Base-by-base conservation (phyloP, 257 asterid species). In the Petunia secreta region DNA sequence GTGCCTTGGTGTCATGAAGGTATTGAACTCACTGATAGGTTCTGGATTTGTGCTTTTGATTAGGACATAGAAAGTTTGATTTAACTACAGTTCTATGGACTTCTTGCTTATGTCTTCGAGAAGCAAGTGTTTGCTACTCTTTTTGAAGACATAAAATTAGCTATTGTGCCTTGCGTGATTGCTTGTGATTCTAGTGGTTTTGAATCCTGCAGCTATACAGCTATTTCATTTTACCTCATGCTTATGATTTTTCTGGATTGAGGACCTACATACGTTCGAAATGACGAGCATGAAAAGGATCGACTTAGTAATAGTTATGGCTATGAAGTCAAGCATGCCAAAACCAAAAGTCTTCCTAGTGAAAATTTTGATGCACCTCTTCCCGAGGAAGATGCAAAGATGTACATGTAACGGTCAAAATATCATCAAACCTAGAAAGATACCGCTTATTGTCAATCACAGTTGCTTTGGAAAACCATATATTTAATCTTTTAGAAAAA, bases 351-450 rank as follows among this genome's bases (percentile, higher is more conserved):
- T 14, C 8, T 57, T 57, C 15, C 63, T 5, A 57, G 36, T 57
- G 63, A 57, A 57, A 57, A 14, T 57, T 15, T 15, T 57, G 63
- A 57, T 15, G 63, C 63, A 57, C 7, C 15, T 8, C 8, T 14
- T 57, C 63, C 63, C 63, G 15, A 57, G 63, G 63, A 15, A 57
- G 63, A 57, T 57, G 63, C 63, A 57, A 57, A 57, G 5, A 57
- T 57, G 63, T 15, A 57, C 63, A 5, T 53, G 58, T 53, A 15
- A 57, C 15, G 63, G 63, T 8, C 14, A 57, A 57, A 57, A 57
- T 57, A 57, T 57, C 63, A 57, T 14, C 63, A 15, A 57, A 15
- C 63, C 63, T 57, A 15, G 36, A 13, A 57, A n/a, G n/a, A 15
- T 57, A 57, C 36, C 63, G 15, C 63, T 14, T 14, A 57, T 53